Evolutionary conservation across 192 early-diverging fungal genomes (phyloP), one percentile per base, ranked within the genome.

Genomic region (Mortierella alpina): DNA sequence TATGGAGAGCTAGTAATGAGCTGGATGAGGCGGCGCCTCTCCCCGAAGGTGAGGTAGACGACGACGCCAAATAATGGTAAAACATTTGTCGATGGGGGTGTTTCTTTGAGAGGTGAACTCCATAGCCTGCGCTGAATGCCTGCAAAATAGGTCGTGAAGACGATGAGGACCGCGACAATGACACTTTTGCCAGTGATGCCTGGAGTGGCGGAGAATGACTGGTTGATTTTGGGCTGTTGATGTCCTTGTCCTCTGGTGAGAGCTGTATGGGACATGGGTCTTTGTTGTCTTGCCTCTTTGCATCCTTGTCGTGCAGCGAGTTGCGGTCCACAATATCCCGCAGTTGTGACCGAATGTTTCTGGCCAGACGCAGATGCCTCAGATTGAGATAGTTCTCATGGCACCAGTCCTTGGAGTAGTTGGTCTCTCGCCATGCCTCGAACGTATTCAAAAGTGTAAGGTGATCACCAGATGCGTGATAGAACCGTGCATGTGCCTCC

Each of bases 391-490:
- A 98, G 73, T 97, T 94, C 44, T 96, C 93, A 74, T 90, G 90
- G 82, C 98, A 98, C 97, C 97, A 99, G n/a, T 84, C 84, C 63
- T 88, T 89, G 64, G 86, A 84, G 63, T 90, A 87, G 31, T 83
- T 75, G 31, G 83, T 70, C 9, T 88, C 86, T 46, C 92, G 91
- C 96, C 96, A 99, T 71, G 83, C 83, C 47, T 92, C 86, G 83
- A 85, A 95, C 20, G 98, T 91, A 1, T 93, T 91, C 31, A 99
- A 79, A 20, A 97, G 82, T 7, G 94, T 94, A 67, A 99, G 84
- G 66, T 99, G 97, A 81, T 99, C 98, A 20, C 96, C 97, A 18
- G 95, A 95, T 12, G 93, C 92, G 72, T 96, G 91, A 75, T 94
- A 92, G 71, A 97, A 95, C 74, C 92, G 89, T 60, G 91, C 89